phyloP scores from a whole-genome alignment of 306 rosid genomes.

The Fragaria nilgerrensis region DNA sequence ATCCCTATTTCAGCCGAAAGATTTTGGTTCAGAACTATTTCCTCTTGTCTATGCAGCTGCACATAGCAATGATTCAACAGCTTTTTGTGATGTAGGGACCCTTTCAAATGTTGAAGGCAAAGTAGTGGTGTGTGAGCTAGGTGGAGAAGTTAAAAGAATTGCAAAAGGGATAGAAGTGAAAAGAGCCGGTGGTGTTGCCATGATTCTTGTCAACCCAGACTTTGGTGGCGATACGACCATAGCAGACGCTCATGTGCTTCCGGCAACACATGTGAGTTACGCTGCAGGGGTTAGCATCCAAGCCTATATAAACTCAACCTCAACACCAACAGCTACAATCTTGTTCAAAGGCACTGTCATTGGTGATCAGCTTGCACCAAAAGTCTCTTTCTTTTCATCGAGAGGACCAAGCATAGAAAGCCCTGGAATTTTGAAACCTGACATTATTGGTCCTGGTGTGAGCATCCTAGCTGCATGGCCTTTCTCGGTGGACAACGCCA shows the following conservation, averaged over 20 bases:
- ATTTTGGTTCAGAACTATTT: slow-evolving; percentile 20
- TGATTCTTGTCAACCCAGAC: slow-evolving; percentile 42
- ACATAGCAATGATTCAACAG: slow-evolving; percentile 8
- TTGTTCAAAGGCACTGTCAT: slow-evolving; percentile 51
- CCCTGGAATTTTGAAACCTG: slow-evolving; percentile 36
- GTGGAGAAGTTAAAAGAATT: slow-evolving; percentile 10
- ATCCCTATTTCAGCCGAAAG: slow-evolving; percentile 19
- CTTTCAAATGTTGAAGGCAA: slow-evolving; percentile 30
- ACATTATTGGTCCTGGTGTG: slow-evolving; percentile 27
- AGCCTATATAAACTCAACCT: slow-evolving; percentile 36
- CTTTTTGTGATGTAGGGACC: neutral
- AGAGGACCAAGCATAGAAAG: slow-evolving; percentile 47
- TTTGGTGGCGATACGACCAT: slow-evolving; percentile 13
- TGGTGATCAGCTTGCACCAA: slow-evolving; percentile 40
- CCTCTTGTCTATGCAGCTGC: slow-evolving; percentile 48
- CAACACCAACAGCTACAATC: slow-evolving; percentile 38
- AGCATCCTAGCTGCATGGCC: slow-evolving; percentile 61
- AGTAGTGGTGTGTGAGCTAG: slow-evolving; percentile 47
- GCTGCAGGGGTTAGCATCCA: slow-evolving; percentile 34
- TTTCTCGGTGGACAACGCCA: slow-evolving; percentile 29
- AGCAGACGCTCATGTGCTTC: slow-evolving; percentile 38
- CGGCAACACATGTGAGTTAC: slow-evolving; percentile 41
- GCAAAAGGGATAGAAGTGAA: slow-evolving; percentile 31
- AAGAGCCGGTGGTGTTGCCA: slow-evolving; percentile 43
- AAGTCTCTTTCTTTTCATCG: slow-evolving; percentile 43